Evolutionary conservation across 768 basidiomycete genomes (phyloP).

Genomic region (Omphalotus guepiniiformis): DNA sequence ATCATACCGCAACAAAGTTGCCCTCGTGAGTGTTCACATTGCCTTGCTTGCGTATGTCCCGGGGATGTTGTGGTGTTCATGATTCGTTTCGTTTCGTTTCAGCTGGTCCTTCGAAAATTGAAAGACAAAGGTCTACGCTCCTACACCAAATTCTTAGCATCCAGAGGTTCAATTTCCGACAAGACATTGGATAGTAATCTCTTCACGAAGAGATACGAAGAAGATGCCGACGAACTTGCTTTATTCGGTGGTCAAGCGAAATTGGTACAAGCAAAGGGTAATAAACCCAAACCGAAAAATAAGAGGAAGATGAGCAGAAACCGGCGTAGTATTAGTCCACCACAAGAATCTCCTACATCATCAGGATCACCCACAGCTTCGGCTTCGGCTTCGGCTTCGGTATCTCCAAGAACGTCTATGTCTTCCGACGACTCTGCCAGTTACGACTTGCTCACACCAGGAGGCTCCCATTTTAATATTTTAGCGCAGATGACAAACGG

Average conservation of each 20-base stretch:
- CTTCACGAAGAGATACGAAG: constrained; percentile 16
- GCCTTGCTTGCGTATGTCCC: neutral
- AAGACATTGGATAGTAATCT: neutral
- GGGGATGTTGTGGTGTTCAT: neutral
- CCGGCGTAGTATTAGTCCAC: no score
- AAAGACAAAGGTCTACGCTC: constrained; percentile 40
- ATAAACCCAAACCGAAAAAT: no score
- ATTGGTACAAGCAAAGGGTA: constrained; percentile 26
- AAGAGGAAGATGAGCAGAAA: no score
- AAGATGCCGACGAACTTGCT: constrained; percentile 42
- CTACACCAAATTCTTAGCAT: constrained; percentile 22
- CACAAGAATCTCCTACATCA: no score
- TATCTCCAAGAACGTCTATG: no score
- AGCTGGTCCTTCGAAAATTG: constrained; percentile 42
- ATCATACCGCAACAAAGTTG: constrained; percentile 40
- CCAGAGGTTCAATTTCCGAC: no score
- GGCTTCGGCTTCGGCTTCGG: no score
- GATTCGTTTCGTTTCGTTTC: neutral
- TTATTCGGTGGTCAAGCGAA: constrained; percentile 51
- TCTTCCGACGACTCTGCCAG: no score
- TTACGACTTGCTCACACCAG: no score
- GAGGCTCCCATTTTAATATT: no score
- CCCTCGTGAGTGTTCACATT: constrained; percentile 28
- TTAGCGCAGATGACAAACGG: no score
- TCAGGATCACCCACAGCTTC: no score